phyloP scores from a whole-genome alignment of 441 rosid genomes.

The Mallotus repandus region DNA sequence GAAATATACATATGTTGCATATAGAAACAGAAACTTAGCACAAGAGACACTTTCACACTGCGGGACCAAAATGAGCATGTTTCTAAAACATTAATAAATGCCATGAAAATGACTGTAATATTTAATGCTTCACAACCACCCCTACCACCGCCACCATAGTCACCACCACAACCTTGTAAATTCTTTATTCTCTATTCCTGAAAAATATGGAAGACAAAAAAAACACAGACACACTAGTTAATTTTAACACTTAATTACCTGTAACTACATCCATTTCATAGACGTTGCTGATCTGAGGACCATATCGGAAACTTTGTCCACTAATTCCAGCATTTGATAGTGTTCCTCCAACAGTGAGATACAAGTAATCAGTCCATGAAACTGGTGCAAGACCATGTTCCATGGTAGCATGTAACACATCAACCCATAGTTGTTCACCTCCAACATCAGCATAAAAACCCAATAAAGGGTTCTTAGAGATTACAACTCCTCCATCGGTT shows the following conservation, averaged over 20 bases:
- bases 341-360: constrained; percentile 89
- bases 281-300: constrained; percentile 94
- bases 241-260: constrained; percentile 37
- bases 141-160: background rate
- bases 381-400: constrained; percentile 65
- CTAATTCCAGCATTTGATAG: constrained; percentile 94
- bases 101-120: constrained; percentile 11
- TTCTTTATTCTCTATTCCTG: no score
- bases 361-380: constrained; percentile 85
- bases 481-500: constrained; percentile 24
- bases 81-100: constrained; percentile 14
- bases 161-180: background rate
- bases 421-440: constrained; percentile 80
- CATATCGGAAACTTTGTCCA: constrained; percentile 74
- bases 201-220: no score
- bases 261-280: constrained; percentile 78
- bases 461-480: constrained; percentile 16
- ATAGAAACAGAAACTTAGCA: background rate
- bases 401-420: constrained; percentile 56
- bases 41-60: constrained; percentile 8
- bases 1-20: background rate
- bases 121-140: constrained; percentile 13
- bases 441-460: constrained; percentile 74
- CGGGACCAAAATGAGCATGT: constrained; percentile 22
- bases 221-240: no score